Evolutionary conservation across 176 grass and related monocot genomes (phyloP).

Genomic region (Oryza nivara): DNA sequence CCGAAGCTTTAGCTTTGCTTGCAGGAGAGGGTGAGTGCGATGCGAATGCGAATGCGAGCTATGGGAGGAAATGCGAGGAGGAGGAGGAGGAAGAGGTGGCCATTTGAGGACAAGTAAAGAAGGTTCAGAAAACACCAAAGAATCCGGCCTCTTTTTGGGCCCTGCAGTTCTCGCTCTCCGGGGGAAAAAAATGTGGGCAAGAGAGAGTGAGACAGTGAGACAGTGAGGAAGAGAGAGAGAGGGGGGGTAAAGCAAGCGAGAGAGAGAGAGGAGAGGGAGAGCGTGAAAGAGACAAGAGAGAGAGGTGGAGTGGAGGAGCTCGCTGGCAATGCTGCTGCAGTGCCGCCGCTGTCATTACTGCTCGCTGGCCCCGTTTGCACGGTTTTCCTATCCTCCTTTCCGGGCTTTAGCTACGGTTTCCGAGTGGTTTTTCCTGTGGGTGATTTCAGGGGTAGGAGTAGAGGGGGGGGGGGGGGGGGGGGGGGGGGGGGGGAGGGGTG

Average conservation of each 20-base stretch:
- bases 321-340: background rate
- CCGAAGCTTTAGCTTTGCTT: constrained; percentile 27
- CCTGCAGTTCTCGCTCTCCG: constrained; percentile 42
- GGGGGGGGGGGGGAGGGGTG: too few species aligned
- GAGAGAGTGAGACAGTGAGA: too few species aligned
- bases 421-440: too few species aligned
- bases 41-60: background rate
- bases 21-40: background rate
- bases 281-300: constrained; percentile 31
- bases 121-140: constrained; percentile 62
- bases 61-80: background rate
- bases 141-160: constrained; percentile 44
- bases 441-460: too few species aligned
- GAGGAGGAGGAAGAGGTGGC: background rate
- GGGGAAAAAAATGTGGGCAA: constrained; percentile 4
- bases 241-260: background rate
- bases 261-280: background rate
- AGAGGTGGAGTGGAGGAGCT: background rate
- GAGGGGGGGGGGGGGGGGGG: too few species aligned
- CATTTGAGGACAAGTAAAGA: constrained; percentile 64
- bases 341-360: background rate
- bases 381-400: background rate
- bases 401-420: background rate
- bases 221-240: background rate
- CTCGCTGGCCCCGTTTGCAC: background rate